Evolutionary conservation across 1,284 basidiomycete genomes (phyloP).

Genomic region (Ceratobasidium sp.): DNA sequence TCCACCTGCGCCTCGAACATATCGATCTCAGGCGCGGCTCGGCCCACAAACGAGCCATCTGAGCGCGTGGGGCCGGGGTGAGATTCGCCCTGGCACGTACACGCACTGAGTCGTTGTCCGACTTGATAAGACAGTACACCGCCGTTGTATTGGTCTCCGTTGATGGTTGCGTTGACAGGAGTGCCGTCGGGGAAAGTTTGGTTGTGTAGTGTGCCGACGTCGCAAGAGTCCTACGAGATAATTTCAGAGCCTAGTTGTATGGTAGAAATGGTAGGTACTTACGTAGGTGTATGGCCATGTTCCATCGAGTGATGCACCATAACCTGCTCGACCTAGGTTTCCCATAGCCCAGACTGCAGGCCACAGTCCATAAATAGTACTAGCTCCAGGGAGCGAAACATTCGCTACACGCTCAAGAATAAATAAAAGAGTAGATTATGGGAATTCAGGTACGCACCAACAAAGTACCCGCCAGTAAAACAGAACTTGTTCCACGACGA

Average conservation of each 20-base stretch:
- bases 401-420: constrained; percentile 51
- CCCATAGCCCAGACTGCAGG: constrained; percentile 90
- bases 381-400: constrained; percentile 61
- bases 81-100: constrained; percentile 54
- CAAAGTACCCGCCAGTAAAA: constrained; percentile 79
- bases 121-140: constrained; percentile 61
- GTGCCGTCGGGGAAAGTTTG: constrained; percentile 67
- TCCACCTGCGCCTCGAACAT: constrained; percentile 73
- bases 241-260: not conserved
- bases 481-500: constrained; percentile 88
- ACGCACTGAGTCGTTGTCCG: constrained; percentile 59
- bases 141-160: constrained; percentile 56
- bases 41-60: constrained; percentile 57
- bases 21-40: constrained; percentile 88
- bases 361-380: constrained; percentile 61
- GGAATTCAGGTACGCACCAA: constrained; percentile 57
- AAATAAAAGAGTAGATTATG: constrained; percentile 67
- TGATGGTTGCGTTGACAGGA: constrained; percentile 52
- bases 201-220: constrained; percentile 85
- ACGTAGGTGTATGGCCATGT: constrained; percentile 69
- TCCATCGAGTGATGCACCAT: constrained; percentile 83
- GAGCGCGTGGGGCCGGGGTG: constrained; percentile 58
- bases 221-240: constrained; percentile 75
- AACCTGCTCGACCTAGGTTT: constrained; percentile 86
- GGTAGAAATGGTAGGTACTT: not conserved